Evolutionary conservation across 2,329 filamentous ascomycete genomes (phyloP), one percentile per base, ranked within the genome.

Genomic region (Clonostachys chloroleuca): DNA sequence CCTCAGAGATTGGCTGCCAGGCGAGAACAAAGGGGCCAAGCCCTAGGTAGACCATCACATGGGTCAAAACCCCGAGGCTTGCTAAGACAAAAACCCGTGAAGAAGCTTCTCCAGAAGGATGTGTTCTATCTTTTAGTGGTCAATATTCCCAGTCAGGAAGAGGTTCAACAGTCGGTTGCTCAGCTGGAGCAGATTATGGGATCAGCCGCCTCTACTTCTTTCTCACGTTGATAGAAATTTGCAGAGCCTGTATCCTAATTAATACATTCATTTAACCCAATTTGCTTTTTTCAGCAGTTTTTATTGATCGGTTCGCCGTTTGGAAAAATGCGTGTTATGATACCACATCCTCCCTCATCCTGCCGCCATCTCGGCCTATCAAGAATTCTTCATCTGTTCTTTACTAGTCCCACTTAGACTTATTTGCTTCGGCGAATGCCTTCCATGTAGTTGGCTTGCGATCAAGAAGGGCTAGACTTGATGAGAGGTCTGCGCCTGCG

Each of bases 401-500:
- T 30, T 30, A 8, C 24, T 30, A 39, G 5, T 39, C 36, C 36
- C 36, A 67, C 43, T 57, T 61, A 0, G 53, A 48, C 51, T 54
- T 64, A 49, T 65, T 57, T 47, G 55, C 48, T 43, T 59, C 55
- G 6, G 68, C 55, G 54, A 64, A 68, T 6, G 64, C 61, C 55
- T 61, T 66, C 66, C 67, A 70, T 4, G 59, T 63, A 1, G 60
- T 65, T 4, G 67, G 60, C 60, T 62, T 59, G 34, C 68, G 62
- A 5, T 62, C 61, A 5, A 72, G 39, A 20, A 70, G 51, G 3
- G 47, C 52, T 37, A 59, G 45, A 33, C 63, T 67, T 49, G 61
- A 59, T 13, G 55, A 54, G 8, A 71, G 49, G 39, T 58, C 55
- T 34, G 58, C 65, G 1, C 63, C 64, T 5, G 49, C 64, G 35